A percentile compares a stretch with the other conserved stretches of the same genome.
Evolutionary conservation across 495 filamentous ascomycete genomes (phyloP).

Genomic region (Penicillium roqueforti): DNA sequence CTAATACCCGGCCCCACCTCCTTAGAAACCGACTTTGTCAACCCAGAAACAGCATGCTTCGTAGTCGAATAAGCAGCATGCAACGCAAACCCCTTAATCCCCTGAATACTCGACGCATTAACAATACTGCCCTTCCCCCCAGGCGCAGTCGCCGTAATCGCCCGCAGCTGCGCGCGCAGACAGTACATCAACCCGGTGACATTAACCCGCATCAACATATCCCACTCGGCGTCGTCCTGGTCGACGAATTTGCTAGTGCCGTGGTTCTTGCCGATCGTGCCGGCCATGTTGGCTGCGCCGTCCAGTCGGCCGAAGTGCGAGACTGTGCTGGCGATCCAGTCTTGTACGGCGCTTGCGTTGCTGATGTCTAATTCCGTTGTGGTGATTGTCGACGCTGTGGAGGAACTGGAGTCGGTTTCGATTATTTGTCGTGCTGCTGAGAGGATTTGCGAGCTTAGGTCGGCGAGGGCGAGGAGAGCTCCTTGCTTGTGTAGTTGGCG

Average conservation of each 20-base stretch:
- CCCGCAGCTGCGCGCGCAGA: constrained; percentile 49
- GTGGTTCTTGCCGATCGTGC: constrained; percentile 39
- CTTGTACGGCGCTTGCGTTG: constrained; percentile 36
- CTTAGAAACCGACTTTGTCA: constrained; percentile 55
- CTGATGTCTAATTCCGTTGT: constrained; percentile 42
- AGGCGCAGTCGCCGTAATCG: constrained; percentile 31
- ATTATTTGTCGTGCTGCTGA: constrained; percentile 14
- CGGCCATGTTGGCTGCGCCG: constrained; percentile 58
- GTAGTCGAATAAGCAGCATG: constrained; percentile 52
- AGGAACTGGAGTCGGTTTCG: not conserved
- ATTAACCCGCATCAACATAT: constrained; percentile 52
- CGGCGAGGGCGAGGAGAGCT: constrained; percentile 49
- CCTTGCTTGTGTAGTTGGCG: constrained; percentile 45
- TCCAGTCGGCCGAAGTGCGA: constrained; percentile 45
- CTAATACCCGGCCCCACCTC: constrained; percentile 55
- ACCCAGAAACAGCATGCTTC: constrained; percentile 57
- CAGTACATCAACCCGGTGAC: constrained; percentile 56
- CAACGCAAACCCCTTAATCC: constrained; percentile 45
- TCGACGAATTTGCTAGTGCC: constrained; percentile 35
- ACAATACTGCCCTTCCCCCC: constrained; percentile 51
- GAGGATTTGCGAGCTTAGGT: constrained; percentile 42
- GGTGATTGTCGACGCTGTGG: constrained; percentile 13
- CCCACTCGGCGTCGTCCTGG: constrained; percentile 48
- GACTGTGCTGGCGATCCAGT: constrained; percentile 45
- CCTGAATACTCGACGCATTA: constrained; percentile 54